Conservation (phyloP, 2,329 filamentous ascomycete genomes). For the Sporothrix euskadiensis region DNA sequence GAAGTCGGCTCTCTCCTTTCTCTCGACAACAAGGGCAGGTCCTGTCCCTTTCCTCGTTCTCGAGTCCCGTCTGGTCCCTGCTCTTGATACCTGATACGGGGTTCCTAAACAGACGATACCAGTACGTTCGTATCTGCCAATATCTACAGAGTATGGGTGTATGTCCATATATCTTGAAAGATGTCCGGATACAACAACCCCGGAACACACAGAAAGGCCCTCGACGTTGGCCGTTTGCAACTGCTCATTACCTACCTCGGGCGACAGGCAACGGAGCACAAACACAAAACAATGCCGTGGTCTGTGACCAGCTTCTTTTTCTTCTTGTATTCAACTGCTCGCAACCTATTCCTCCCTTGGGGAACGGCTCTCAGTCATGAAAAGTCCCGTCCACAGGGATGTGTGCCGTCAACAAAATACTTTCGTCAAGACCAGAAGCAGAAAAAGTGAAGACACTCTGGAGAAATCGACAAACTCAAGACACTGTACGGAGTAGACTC, state of each 20-base stretch:
- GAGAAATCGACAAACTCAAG: not conserved
- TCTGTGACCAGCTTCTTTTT: not conserved
- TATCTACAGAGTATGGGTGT: not conserved
- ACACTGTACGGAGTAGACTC: no score
- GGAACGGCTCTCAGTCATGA: not conserved
- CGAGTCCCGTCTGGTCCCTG: not conserved
- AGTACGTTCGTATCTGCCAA: not conserved
- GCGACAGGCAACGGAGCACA: conserved; percentile 9
- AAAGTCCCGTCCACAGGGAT: not conserved
- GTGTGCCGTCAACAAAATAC: not conserved
- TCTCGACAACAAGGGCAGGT: not conserved
- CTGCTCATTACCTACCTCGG: conserved; percentile 1
- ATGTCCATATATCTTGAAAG: no score
- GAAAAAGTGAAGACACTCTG: not conserved
- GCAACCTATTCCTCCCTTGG: not conserved
- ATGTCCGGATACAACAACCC: not conserved
- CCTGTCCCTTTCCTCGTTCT: not conserved
- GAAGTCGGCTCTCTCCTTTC: not conserved
- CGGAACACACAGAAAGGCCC: not conserved
- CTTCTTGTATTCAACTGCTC: not conserved
- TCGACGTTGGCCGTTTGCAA: not conserved
- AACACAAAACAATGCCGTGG: conserved; percentile 3
- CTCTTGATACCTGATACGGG: not conserved
- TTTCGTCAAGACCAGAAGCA: not conserved
- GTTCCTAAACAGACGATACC: not conserved